These are phyloP conservation scores for Fusarium incarnatum DNA, from an alignment of 2,329 filamentous ascomycete genomes.

Conservation along the genomic window DNA sequence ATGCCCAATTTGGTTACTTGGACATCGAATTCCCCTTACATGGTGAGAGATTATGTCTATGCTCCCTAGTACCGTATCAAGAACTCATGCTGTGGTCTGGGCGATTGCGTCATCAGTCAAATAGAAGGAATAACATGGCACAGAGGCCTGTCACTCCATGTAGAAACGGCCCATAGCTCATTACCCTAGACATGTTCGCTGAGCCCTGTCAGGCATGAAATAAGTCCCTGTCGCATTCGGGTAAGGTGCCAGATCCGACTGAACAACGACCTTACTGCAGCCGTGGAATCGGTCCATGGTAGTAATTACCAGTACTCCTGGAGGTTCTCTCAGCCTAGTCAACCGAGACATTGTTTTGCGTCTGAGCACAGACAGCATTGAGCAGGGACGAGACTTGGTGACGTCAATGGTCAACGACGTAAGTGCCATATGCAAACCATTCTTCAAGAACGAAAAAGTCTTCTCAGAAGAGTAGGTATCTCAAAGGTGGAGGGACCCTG, in stretches of 20 bases:
- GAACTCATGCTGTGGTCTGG: background rate
- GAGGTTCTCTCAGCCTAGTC: background rate
- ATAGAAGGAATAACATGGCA: background rate
- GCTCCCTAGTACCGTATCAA: background rate
- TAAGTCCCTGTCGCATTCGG: slow-evolving; percentile 6
- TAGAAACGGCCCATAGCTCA: slow-evolving; percentile 15
- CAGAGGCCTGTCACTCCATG: background rate
- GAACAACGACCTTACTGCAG: background rate
- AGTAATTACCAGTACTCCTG: background rate
- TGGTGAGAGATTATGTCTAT: background rate
- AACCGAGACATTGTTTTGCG: slow-evolving; percentile 5
- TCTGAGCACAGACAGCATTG: background rate
- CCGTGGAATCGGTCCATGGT: background rate
- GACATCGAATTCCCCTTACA: background rate
- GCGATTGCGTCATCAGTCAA: slow-evolving; percentile 17
- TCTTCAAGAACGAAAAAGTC: background rate
- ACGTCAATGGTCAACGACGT: slow-evolving; percentile 22
- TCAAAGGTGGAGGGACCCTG: slow-evolving; percentile 33
- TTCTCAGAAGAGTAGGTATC: background rate
- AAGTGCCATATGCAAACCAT: slow-evolving; percentile 8
- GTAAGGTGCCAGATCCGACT: background rate
- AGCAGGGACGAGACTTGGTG: slow-evolving; percentile 12
- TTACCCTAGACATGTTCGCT: slow-evolving; percentile 9
- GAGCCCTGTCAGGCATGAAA: slow-evolving; percentile 9
- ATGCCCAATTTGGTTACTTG: background rate